These are phyloP conservation scores for Cyberlindnera galapagoensis DNA, from an alignment of 805 yeast genomes.

Conservation along the genomic window DNA sequence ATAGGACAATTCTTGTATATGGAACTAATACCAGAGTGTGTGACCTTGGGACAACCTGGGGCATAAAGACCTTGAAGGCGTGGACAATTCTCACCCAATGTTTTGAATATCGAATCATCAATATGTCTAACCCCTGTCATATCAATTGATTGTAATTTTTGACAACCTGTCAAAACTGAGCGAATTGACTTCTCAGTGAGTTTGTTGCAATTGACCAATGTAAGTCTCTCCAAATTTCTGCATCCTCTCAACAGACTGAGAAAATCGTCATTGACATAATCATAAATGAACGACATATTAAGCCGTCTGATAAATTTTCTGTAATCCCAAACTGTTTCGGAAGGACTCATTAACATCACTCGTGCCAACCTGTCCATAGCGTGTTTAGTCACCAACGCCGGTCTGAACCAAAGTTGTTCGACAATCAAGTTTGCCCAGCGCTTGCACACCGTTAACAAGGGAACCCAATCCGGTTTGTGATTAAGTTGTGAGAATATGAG, in stretches of 20 bases:
- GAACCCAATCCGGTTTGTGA: slow-evolving; percentile 51
- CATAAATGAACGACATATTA: slow-evolving; percentile 71
- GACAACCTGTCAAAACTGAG: slow-evolving; percentile 55
- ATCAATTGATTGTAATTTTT: slow-evolving; percentile 76
- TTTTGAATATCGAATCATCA: slow-evolving; percentile 61
- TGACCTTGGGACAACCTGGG: slow-evolving; percentile 71
- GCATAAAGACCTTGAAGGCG: slow-evolving; percentile 86
- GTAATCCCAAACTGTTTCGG: slow-evolving; percentile 57
- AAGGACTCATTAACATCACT: slow-evolving; percentile 45
- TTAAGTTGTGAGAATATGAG: slow-evolving; percentile 60
- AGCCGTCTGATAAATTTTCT: slow-evolving; percentile 67
- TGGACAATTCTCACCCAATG: slow-evolving; percentile 65
- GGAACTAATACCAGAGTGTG: slow-evolving; percentile 54
- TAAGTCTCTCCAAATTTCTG: slow-evolving; percentile 73
- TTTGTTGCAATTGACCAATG: slow-evolving; percentile 72
- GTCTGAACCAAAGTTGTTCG: slow-evolving; percentile 84
- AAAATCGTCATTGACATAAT: slow-evolving; percentile 56
- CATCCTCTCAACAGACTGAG: slow-evolving; percentile 60
- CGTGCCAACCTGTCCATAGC: slow-evolving; percentile 47
- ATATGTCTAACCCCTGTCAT: slow-evolving; percentile 69
- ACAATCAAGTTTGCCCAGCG: slow-evolving; percentile 74
- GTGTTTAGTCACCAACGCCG: slow-evolving; percentile 49
- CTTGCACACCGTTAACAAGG: slow-evolving; percentile 66
- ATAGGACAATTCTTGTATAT: slow-evolving; percentile 61
- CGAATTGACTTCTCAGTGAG: slow-evolving; percentile 58